phyloP scores from a whole-genome alignment of 1,284 basidiomycete species.

The Leccinum laetum region DNA sequence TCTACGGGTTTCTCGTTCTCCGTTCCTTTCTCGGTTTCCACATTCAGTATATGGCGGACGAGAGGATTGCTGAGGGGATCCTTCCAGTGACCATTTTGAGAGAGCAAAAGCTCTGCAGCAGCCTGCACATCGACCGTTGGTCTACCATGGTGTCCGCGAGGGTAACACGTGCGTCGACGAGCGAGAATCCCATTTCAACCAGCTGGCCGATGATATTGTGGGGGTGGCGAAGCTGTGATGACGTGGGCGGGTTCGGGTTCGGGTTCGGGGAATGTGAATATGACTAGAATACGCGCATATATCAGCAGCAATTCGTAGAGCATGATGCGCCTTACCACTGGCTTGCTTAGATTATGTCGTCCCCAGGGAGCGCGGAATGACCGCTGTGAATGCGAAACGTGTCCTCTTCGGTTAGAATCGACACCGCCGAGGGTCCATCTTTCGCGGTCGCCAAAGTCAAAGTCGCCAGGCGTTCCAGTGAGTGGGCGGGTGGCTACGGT shows the following conservation, averaged over 20 bases:
- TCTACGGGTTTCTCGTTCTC: constrained; percentile 2
- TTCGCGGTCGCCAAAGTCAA: constrained; percentile 68
- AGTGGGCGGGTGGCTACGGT: constrained; percentile 29
- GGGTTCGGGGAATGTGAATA: constrained; percentile 8
- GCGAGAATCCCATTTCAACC: constrained; percentile 92
- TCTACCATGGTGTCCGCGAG: constrained; percentile 64
- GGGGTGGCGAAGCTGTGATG: constrained; percentile 62
- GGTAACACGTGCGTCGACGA: constrained; percentile 71
- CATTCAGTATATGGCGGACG: constrained; percentile 12
- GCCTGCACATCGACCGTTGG: constrained; percentile 67
- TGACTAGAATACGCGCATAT: constrained; percentile 8
- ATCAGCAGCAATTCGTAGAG: background rate
- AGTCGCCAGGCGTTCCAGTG: constrained; percentile 48
- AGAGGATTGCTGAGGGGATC: constrained; percentile 6
- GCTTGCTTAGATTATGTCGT: constrained; percentile 63
- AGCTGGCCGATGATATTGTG: constrained; percentile 88
- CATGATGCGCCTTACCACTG: constrained; percentile 35
- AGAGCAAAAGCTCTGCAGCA: constrained; percentile 76
- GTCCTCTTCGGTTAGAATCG: constrained; percentile 35
- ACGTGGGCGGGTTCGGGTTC: constrained; percentile 9
- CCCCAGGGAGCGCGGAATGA: constrained; percentile 33
- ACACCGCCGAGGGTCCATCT: constrained; percentile 37
- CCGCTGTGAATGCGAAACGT: constrained; percentile 24
- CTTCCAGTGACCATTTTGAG: constrained; percentile 32
- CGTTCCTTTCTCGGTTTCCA: constrained; percentile 3